Base-by-base conservation (phyloP, 495 filamentous ascomycete genomes). In the Trichoderma erinaceum region DNA sequence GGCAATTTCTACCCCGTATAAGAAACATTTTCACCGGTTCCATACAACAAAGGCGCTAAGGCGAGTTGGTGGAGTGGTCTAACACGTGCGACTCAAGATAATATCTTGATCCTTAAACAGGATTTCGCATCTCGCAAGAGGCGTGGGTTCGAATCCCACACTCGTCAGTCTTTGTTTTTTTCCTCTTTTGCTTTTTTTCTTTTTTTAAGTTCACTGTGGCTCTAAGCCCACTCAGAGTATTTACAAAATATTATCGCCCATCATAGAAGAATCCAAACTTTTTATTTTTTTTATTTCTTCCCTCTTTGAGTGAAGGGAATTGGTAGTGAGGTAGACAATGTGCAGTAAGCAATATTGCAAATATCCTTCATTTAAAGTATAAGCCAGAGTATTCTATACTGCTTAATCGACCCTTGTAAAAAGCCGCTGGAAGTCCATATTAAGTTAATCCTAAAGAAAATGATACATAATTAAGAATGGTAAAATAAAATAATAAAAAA, bases 111-210 rank as follows among this genome's bases (percentile, higher is more conserved):
- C 56, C 56, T 61, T 61, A 12, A 32, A 61, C 27, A 61, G 56
- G 56, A 61, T 61, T 61, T 61, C 56, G 56, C 56, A 61, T 61
- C 56, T 61, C 56, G 56, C 56, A 43, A 66, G 64, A 66, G 64
- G 64, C 64, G 64, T 66, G 64, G 64, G 64, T 66, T 66, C 64
- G 64, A 66, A 66, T 66, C 64, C 64, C 64, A 66, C 64, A 43
- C 64, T 32, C 64, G 64, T 66, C 64, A 66, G 56, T 16, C 56
- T 61, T 61, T 58, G 6, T 27, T 32, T 32, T 32, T 61, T 61
- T 61, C 16, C 1, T 25, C 21, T 13, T 13, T 61, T 32, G 16
- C 35, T 16, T 3, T 38, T 3, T 38, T 38, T 38, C 8, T 38
- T 38, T 3, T 38, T 38, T 38, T 38, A 38, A 38, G 3, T 38